Percentiles rank a stretch among this genome's conserved stretches.
These are phyloP conservation scores for Lagenidium giganteum DNA, from an alignment of 352 stramenopile species.

Conservation along the genomic window DNA sequence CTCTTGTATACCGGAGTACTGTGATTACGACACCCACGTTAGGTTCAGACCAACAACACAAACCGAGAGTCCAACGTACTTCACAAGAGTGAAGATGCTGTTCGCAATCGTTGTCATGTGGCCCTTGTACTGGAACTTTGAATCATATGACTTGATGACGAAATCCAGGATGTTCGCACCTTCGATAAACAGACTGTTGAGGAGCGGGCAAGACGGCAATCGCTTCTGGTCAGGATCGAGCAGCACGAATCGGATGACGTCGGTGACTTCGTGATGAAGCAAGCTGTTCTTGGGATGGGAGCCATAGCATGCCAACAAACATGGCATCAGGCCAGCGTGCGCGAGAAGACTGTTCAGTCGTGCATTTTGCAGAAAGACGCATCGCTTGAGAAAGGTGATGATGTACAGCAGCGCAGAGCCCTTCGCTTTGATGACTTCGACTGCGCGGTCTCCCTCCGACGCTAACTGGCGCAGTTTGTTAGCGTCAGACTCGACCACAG, in stretches of 20 bases:
- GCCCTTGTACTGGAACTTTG: conserved; percentile 80
- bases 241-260: conserved; percentile 83
- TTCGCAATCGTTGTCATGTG: conserved; percentile 88
- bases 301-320: conserved; percentile 70
- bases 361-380: conserved; percentile 77
- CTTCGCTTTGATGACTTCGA: conserved; percentile 44
- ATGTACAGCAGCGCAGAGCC: conserved; percentile 69
- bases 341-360: conserved; percentile 61
- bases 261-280: conserved; percentile 80
- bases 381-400: conserved; percentile 82
- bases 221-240: conserved; percentile 83
- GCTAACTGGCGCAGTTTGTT: conserved; percentile 32
- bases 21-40: not conserved
- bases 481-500: conserved; percentile 58
- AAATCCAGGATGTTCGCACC: conserved; percentile 74
- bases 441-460: too few species aligned
- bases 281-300: conserved; percentile 80
- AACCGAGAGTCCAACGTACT: conserved; percentile 31
- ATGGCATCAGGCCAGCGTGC: conserved; percentile 76
- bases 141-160: conserved; percentile 72
- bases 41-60: too few species aligned
- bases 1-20: conserved; percentile 71
- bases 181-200: conserved; percentile 76
- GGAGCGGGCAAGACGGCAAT: conserved; percentile 61
- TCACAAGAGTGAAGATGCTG: conserved; percentile 85